Evolutionary conservation across 176 grass and related monocot species (phyloP), one percentile per base, ranked within the genome.

Genomic region (Dactylis glomerata): DNA sequence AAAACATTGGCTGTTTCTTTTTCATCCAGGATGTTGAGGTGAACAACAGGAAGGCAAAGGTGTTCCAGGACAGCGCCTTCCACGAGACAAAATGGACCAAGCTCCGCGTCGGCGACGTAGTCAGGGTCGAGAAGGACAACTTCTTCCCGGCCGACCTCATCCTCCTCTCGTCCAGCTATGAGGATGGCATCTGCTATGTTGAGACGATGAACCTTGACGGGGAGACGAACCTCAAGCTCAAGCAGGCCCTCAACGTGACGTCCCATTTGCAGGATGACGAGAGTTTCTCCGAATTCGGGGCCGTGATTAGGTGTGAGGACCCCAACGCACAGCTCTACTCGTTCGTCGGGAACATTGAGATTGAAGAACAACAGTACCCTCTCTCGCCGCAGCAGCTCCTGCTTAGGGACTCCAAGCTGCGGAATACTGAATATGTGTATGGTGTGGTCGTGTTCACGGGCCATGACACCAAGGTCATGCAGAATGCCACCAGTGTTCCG

Each of bases 121-220:
- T 98, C 42, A 98, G 84, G 84, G 91, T 98, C 6, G 79, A 90
- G 33, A 98, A 98, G 56, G 96, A 98, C 62, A 87, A 94, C 1
- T 98, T 90, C 84, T 98, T 98, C 63, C 96, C 96, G 3, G 93
- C 96, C 4, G 96, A 98, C 73, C 90, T 98, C 5, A 49, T 98
- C 83, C 85, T 98, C 27, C 91, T 98, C 10, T 90, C 96, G 1
- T 98, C 96, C 23, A 98, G 92, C 91, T 95, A 92, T 42, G 93
- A 93, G 8, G 96, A 98, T 67, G 89, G 86, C 47, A 81, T 95
- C 68, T 98, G 93, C 83, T 98, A 98, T 55, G 96, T 98, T 2
- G 96, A 98, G 89, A 98, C 96, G 0, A 98, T 95, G 93, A 98
- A 98, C 83, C 91, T 98, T 23, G 96, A 98, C 26, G 96, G 96